Base-by-base conservation (phyloP, 768 basidiomycete species). In the Podaxis sp. region DNA sequence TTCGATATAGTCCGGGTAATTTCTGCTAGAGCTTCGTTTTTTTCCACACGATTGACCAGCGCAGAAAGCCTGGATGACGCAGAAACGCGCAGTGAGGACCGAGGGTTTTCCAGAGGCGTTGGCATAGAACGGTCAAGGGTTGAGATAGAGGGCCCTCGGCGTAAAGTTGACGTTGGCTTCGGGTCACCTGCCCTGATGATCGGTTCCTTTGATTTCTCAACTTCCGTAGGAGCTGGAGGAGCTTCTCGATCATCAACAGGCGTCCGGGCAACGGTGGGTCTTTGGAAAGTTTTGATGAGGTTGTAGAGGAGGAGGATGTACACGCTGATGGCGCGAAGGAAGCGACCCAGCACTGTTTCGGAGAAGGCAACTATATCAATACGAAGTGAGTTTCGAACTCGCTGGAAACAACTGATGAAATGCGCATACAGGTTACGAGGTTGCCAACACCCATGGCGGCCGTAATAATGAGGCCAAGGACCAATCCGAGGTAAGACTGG, bases 271-370 rank as follows among this genome's bases (percentile, higher is more conserved):
- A 24, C 24, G 28, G n/a, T 22, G 8, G 56, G n/a, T 12, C 20
- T 24, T 30, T 75, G 72, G 63, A 81, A 78, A n/a, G 80, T 74
- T 37, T 73, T 67, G 56, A 88, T 75, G 64, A 89, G 81, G 63
- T 80, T 73, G 69, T 81, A 84, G n/a, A 90, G 72, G 60, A 88
- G 77, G 49, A 88, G 73, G 48, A 86, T 78, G 68, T 87, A 93
- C 24, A 87, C 66, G 68, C 89, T 87, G 37, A 86, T 72, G 13
- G 85, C 87, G 66, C 86, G 82, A 60, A 84, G 76, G 66, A 91
- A 84, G 51, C 87, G 85, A n/a, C 90, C 91, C 1, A 89, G 74
- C 10, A 79, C 78, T 5, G 83, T 84, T 73, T 92, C 91, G 2
- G 90, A 84, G 69, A 91, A 90, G 58, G 78, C 74, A 70, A 88